These are phyloP conservation scores for Kodamaea hsintzibuensis DNA, from an alignment of 805 yeast species.

Conservation along the genomic window DNA sequence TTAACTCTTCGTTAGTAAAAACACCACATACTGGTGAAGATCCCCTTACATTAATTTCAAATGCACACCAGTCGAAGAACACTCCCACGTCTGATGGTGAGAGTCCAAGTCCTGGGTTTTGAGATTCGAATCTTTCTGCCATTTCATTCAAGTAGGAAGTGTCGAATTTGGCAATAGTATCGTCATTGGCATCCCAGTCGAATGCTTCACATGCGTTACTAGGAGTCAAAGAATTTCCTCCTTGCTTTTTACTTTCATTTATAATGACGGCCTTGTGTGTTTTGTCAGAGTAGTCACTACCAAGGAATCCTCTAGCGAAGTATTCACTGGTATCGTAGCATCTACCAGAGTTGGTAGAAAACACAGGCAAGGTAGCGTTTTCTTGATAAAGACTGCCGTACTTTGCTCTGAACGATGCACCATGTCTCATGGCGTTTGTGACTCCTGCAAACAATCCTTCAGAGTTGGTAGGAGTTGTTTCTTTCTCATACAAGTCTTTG, in stretches of 20 bases:
- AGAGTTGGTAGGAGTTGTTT: conserved; percentile 47
- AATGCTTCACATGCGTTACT: conserved; percentile 38
- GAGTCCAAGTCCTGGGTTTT: conserved; percentile 16
- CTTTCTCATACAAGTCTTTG: conserved; percentile 45
- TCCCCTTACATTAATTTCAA: conserved; percentile 15
- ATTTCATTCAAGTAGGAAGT: conserved; percentile 20
- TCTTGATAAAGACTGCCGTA: conserved; percentile 48
- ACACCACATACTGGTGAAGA: conserved; percentile 15
- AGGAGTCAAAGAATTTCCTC: conserved; percentile 63
- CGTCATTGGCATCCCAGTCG: conserved; percentile 18
- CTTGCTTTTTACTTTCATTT: conserved; percentile 48
- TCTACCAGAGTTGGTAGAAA: conserved; percentile 56
- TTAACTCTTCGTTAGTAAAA: conserved; percentile 17
- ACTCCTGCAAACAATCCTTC: conserved; percentile 54
- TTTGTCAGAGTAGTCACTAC: conserved; percentile 35
- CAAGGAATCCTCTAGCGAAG: conserved; percentile 63
- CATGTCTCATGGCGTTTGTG: conserved; percentile 48
- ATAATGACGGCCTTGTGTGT: conserved; percentile 39
- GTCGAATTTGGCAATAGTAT: conserved; percentile 18
- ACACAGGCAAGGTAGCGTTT: conserved; percentile 45
- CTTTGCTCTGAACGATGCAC: conserved; percentile 46
- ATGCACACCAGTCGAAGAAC: conserved; percentile 16
- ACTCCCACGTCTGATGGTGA: conserved; percentile 11
- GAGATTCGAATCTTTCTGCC: conserved; percentile 16
- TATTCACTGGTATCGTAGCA: conserved; percentile 54